Conservation (phyloP, 2,329 filamentous ascomycete genomes). For the Pestalotiopsis sp. region DNA sequence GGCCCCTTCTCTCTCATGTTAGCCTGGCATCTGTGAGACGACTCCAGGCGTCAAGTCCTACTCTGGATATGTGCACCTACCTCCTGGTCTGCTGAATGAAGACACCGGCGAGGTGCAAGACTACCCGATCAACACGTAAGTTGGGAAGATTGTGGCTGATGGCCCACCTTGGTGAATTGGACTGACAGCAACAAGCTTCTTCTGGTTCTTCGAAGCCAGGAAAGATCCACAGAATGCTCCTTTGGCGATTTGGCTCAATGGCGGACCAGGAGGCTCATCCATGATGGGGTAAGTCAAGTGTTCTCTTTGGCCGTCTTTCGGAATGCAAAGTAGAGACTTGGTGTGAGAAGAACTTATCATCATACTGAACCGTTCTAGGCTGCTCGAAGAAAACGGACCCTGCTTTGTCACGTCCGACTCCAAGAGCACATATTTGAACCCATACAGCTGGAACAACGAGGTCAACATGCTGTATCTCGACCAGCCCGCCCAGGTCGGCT, state of each 20-base stretch:
- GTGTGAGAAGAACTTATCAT: background rate
- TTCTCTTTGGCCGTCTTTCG: too few relatives aligned
- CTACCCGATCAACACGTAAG: constrained; percentile 53
- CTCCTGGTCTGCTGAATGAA: constrained; percentile 39
- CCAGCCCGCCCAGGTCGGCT: constrained; percentile 62
- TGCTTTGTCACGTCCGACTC: constrained; percentile 46
- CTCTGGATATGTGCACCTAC: constrained; percentile 60
- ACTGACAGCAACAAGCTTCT: constrained; percentile 39
- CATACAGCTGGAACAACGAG: constrained; percentile 60
- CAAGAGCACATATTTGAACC: constrained; percentile 51
- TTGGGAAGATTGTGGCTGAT: too few relatives aligned
- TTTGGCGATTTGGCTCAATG: constrained; percentile 60
- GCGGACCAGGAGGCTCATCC: constrained; percentile 59
- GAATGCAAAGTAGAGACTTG: too few relatives aligned
- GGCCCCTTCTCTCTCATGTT: background rate
- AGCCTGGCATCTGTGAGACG: constrained; percentile 59
- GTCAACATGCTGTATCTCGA: constrained; percentile 57
- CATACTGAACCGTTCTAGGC: constrained; percentile 12
- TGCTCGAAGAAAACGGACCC: constrained; percentile 53
- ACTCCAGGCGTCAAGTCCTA: constrained; percentile 61
- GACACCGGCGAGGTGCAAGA: constrained; percentile 44
- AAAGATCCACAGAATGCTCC: constrained; percentile 31
- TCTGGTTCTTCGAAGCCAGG: constrained; percentile 38
- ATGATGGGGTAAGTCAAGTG: constrained; percentile 38
- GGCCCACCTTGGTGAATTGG: constrained; percentile 43